phyloP scores from a whole-genome alignment of 441 rosid genomes.

The Arabidopsis hybrid region DNA sequence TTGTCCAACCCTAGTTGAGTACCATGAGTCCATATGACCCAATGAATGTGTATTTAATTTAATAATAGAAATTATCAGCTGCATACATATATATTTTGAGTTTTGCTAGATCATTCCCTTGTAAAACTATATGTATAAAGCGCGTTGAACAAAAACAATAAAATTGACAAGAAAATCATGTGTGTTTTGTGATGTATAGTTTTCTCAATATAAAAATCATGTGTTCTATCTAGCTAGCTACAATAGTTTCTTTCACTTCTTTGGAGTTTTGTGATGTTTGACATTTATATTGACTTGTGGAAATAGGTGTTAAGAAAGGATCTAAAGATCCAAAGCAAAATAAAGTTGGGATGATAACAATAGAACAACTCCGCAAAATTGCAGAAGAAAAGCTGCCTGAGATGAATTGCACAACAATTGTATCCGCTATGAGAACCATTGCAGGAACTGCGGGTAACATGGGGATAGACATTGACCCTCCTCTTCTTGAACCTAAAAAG shows the following conservation, averaged over 20 bases:
- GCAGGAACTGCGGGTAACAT: slow-evolving; percentile 93
- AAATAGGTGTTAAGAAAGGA: slow-evolving; percentile 81
- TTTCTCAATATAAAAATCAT: too few species aligned
- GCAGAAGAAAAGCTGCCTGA: slow-evolving; percentile 84
- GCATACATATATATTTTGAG: neutral
- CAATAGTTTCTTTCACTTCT: neutral
- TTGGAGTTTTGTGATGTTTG: slow-evolving; percentile 17
- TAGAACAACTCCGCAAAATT: slow-evolving; percentile 69
- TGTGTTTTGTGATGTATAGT: too few species aligned
- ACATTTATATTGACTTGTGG: slow-evolving; percentile 9
- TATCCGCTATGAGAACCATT: slow-evolving; percentile 84
- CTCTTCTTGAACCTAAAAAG: slow-evolving; percentile 77
- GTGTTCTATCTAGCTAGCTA: neutral
- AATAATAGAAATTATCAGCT: too few species aligned
- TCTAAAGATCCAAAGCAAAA: slow-evolving; percentile 73
- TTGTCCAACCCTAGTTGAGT: neutral
- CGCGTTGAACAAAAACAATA: neutral
- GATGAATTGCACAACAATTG: slow-evolving; percentile 70
- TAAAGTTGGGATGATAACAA: slow-evolving; percentile 79
- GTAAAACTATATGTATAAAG: neutral
- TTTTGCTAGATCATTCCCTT: slow-evolving; percentile 14
- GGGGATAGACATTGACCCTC: slow-evolving; percentile 88
- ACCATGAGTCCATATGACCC: neutral
- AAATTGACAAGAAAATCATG: neutral
- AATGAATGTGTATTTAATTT: too few species aligned